phyloP scores from a whole-genome alignment of 495 filamentous ascomycete species.

The Bryoglossum gracile region DNA sequence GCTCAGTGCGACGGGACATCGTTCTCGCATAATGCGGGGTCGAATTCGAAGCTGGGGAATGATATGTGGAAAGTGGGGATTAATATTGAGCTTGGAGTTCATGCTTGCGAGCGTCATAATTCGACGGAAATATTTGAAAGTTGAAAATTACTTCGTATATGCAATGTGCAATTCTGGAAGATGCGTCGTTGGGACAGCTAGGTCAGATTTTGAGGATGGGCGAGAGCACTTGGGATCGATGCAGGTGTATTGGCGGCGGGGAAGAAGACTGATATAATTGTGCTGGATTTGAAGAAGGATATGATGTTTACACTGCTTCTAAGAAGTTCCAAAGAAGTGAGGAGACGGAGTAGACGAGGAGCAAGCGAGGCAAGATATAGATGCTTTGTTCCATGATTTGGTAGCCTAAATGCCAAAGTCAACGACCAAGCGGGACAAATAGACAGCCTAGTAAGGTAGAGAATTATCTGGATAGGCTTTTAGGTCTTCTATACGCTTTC shows the following conservation, averaged over 20 bases:
- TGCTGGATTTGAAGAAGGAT: conserved; percentile 9
- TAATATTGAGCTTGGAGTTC: conserved; percentile 5
- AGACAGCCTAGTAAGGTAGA: no score
- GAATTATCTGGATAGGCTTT: no score
- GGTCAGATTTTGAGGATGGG: conserved; percentile 6
- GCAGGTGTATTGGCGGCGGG: conserved; percentile 1
- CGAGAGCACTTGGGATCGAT: conserved; percentile 6
- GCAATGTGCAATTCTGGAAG: conserved; percentile 1
- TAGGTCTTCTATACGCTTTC: no score
- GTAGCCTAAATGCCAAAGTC: conserved; percentile 4
- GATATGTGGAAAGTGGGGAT: conserved; percentile 5
- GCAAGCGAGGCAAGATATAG: conserved; percentile 1
- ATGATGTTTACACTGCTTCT: conserved; percentile 11
- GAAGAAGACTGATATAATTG: conserved; percentile 8
- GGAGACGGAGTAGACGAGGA: conserved; percentile 9
- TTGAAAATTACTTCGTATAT: conserved; percentile 11
- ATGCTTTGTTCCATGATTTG: conserved; percentile 2
- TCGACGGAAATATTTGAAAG: conserved; percentile 8
- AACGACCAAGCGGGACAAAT: conserved; percentile 4
- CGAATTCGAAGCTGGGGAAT: conserved; percentile 9
- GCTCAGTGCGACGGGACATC: conserved; percentile 1
- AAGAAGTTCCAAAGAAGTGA: neutral
- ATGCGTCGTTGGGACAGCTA: conserved; percentile 2
- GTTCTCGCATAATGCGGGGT: conserved; percentile 6
- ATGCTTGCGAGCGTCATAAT: conserved; percentile 10